Conservation (phyloP, 169 alveolate genomes). For the Theileria parva region DNA sequence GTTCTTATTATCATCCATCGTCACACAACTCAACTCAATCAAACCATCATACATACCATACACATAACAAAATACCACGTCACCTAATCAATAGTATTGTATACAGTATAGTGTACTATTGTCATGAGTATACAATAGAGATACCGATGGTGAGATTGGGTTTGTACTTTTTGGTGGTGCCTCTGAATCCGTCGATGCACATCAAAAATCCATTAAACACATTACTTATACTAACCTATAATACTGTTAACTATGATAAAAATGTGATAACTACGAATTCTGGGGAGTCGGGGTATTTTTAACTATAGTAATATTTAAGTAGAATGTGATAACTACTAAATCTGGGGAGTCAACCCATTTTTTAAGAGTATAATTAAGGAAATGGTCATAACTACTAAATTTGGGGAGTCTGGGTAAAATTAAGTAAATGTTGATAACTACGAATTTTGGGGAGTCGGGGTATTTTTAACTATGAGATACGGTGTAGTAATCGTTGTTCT, state of each 20-base stretch:
- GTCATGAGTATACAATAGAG: constrained; percentile 13
- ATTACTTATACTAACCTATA: constrained; percentile 64
- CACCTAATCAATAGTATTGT: constrained; percentile 37
- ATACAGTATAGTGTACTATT: too few species aligned
- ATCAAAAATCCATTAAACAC: constrained; percentile 66
- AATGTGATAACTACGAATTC: too few species aligned
- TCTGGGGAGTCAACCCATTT: too few species aligned
- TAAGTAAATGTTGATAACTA: too few species aligned
- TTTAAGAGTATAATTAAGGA: too few species aligned
- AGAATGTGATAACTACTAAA: too few species aligned
- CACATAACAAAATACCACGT: constrained; percentile 65
- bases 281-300: too few species aligned
- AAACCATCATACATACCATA: constrained; percentile 48
- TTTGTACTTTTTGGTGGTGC: constrained; percentile 71
- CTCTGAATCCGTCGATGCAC: constrained; percentile 71
- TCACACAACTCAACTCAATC: constrained; percentile 65
- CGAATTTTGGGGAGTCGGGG: too few species aligned
- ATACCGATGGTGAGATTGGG: constrained; percentile 52
- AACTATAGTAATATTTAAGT: too few species aligned
- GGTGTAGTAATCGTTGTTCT: constrained; percentile 69
- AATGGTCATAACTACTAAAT: too few species aligned
- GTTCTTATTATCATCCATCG: constrained; percentile 66
- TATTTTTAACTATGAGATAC: constrained; percentile 7
- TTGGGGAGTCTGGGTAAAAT: too few species aligned
- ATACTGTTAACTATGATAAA: not conserved